phyloP scores from a whole-genome alignment of 176 grass and related monocot species.

The Musa beccarii region DNA sequence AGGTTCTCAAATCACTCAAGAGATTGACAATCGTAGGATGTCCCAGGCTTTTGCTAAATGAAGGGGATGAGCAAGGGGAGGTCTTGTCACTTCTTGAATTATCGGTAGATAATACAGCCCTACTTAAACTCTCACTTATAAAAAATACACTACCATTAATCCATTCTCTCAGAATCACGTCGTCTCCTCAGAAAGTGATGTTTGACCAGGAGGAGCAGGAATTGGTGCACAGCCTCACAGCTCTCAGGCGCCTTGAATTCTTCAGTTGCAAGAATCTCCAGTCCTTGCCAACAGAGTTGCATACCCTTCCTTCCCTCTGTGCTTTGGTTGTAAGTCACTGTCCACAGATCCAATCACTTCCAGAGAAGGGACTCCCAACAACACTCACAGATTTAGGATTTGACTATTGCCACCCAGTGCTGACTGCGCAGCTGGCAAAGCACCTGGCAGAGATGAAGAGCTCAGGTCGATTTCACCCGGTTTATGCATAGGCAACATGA shows the following conservation, averaged over 20 bases:
- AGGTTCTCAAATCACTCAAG: neutral
- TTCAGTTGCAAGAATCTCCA: neutral
- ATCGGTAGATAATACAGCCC: constrained; percentile 1
- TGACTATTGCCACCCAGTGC: no score
- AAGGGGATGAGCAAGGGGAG: neutral
- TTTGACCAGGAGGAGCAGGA: neutral
- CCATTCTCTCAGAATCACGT: neutral
- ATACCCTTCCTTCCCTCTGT: neutral
- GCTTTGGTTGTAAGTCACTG: no score
- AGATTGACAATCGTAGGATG: constrained; percentile 7
- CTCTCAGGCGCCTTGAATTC: neutral
- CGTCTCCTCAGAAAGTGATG: neutral
- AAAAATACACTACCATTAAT: neutral
- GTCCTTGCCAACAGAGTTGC: neutral
- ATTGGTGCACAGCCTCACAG: neutral
- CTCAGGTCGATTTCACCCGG: no score
- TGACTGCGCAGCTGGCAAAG: no score
- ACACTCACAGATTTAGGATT: no score
- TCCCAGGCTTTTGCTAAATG: constrained; percentile 4
- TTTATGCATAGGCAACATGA: no score
- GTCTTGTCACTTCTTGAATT: neutral
- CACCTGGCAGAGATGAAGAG: no score
- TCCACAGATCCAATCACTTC: no score
- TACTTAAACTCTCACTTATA: constrained; percentile 7
- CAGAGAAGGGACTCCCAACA: no score